phyloP scores from a whole-genome alignment of 2,329 filamentous ascomycete species.

The Pseudofabraea citricarpa region DNA sequence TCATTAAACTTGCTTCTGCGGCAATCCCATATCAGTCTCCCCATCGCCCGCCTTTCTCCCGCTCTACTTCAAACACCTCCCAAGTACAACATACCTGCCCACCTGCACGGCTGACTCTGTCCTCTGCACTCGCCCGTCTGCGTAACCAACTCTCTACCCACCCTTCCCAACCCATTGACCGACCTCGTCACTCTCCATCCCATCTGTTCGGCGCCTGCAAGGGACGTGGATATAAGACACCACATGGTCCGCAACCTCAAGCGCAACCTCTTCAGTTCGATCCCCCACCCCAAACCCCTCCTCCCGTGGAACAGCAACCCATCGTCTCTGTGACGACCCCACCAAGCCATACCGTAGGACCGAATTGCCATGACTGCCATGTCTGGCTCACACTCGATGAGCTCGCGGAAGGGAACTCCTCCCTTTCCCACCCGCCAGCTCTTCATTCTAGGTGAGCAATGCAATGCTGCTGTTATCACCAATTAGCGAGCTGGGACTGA shows the following conservation, averaged over 20 bases:
- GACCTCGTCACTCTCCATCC: neutral
- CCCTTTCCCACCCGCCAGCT: constrained; percentile 41
- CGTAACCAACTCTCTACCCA: neutral
- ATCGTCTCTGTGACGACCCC: neutral
- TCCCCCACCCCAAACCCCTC: neutral
- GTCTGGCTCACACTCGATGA: constrained; percentile 1
- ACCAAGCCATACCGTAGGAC: too few species aligned
- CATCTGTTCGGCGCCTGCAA: neutral
- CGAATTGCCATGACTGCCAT: neutral
- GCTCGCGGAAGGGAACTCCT: constrained; percentile 29
- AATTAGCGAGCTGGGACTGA: neutral
- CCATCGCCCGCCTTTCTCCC: neutral
- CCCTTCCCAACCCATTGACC: neutral
- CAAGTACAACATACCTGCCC: too few species aligned
- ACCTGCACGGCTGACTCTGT: too few species aligned
- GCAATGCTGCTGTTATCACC: too few species aligned
- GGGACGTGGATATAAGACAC: neutral
- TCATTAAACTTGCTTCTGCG: neutral
- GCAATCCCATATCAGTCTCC: neutral
- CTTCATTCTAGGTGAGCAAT: constrained; percentile 45
- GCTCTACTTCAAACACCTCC: neutral
- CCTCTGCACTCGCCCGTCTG: neutral
- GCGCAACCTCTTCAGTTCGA: neutral
- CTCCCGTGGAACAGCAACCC: neutral
- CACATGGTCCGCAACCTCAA: neutral